Evolutionary conservation across 1,284 basidiomycete species (phyloP).

Genomic region (Malassezia dermatis): DNA sequence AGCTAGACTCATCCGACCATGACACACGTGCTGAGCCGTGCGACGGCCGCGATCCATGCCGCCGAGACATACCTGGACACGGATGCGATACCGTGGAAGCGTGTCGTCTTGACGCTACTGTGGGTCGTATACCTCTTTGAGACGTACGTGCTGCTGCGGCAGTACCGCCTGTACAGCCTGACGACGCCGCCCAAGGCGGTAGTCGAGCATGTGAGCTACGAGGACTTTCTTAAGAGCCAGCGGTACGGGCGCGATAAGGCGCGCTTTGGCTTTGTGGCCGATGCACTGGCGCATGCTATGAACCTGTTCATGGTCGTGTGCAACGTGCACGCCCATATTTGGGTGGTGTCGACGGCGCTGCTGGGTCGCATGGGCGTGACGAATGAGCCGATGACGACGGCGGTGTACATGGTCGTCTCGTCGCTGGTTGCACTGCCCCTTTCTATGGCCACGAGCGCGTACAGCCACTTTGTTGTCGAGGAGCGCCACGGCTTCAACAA

Average conservation of each 20-base stretch:
- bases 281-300: slow-evolving; percentile 62
- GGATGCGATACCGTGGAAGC: slow-evolving; percentile 59
- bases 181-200: slow-evolving; percentile 66
- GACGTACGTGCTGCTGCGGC: slow-evolving; percentile 72
- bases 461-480: slow-evolving; percentile 86
- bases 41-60: neutral
- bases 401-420: slow-evolving; percentile 56
- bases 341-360: slow-evolving; percentile 57
- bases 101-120: slow-evolving; percentile 62
- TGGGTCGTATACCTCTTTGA: slow-evolving; percentile 73
- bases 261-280: slow-evolving; percentile 65
- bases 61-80: slow-evolving; percentile 24
- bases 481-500: slow-evolving; percentile 96
- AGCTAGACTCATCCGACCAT: neutral
- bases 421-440: slow-evolving; percentile 51
- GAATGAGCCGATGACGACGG: slow-evolving; percentile 66
- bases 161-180: slow-evolving; percentile 72
- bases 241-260: slow-evolving; percentile 84
- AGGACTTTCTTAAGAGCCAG: slow-evolving; percentile 79
- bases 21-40: neutral
- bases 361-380: slow-evolving; percentile 14
- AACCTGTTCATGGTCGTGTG: slow-evolving; percentile 64
- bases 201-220: slow-evolving; percentile 60
- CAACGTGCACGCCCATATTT: slow-evolving; percentile 69
- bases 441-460: slow-evolving; percentile 59